These are phyloP conservation scores for Hirsutella minnesotensis DNA, from an alignment of 2,329 filamentous ascomycete species.

Conservation along the genomic window DNA sequence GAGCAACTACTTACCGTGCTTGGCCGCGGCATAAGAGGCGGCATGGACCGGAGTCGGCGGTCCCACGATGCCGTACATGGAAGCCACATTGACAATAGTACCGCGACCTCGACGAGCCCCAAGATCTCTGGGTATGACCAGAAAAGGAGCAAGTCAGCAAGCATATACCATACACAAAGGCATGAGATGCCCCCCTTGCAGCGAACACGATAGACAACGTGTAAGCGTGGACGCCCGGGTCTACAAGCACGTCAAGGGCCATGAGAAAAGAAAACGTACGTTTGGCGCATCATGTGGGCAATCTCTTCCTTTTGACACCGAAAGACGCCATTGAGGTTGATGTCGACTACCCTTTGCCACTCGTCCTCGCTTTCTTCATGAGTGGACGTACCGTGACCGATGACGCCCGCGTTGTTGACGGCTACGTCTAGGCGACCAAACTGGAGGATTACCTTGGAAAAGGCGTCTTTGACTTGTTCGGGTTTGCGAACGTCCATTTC, in stretches of 20 bases:
- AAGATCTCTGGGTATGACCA: conserved; percentile 15
- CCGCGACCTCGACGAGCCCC: conserved; percentile 30
- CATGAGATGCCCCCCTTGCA: no score
- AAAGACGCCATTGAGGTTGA: conserved; percentile 46
- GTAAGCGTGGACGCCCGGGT: no score
- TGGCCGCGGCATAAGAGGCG: conserved; percentile 37
- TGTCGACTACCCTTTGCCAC: conserved; percentile 36
- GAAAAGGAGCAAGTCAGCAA: not conserved
- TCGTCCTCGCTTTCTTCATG: conserved; percentile 33
- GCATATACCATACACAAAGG: no score
- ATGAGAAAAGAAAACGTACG: conserved; percentile 14
- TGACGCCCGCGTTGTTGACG: conserved; percentile 43
- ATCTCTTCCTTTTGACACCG: conserved; percentile 43
- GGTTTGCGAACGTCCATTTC: conserved; percentile 33
- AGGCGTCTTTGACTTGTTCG: conserved; percentile 26
- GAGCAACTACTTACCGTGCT: conserved; percentile 34
- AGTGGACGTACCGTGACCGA: conserved; percentile 26
- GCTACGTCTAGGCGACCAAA: conserved; percentile 45
- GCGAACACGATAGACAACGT: no score
- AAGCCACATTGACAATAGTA: conserved; percentile 41
- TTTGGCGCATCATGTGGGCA: conserved; percentile 36
- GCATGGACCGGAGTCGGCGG: conserved; percentile 19
- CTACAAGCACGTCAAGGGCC: not conserved
- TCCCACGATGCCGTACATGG: conserved; percentile 36
- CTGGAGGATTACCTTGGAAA: conserved; percentile 25